Evolutionary conservation across 208 protist species (phyloP), one percentile per base, ranked within the genome.

Genomic region (Crithidia brevicula): DNA sequence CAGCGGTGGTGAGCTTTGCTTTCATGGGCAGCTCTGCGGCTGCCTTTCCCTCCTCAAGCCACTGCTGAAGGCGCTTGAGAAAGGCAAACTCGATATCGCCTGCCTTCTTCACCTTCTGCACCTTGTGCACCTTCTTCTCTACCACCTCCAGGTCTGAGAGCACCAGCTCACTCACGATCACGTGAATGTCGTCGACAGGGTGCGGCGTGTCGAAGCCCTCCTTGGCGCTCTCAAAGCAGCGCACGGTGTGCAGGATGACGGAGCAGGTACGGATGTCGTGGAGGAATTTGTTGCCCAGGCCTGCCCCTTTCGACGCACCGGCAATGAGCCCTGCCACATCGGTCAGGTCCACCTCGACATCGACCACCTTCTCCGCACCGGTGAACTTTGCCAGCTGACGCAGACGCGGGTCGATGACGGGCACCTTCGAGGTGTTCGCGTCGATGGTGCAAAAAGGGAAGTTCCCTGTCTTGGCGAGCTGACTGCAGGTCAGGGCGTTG

Each of bases 391-490:
- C 85, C n/a, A 97, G 76, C n/a, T 74, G 15, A 5, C 85, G 83
- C 60, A 95, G 67, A n/a, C 94, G 72, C 16, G 61, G 61, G 59
- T 97, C 94, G n/a, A 83, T 56, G 10, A 97, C 88, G 7, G 83
- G 69, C 18, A 87, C 89, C 49, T 82, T 88, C 23, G 88, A 79
- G 0, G 93, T 59, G 73, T 97, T 97, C 20, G 95, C 91, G 67
- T 98, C 79, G 47, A 98, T 98, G 1, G 95, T 98, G 65, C 93
- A 97, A 62, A 98, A 98, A 9, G 93, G 92, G 33, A 92, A 97
- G 68, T 98, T 98, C 5, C 86, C 93, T n/a, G 95, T 96, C 71
- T 96, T 94, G 27, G 91, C 93, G 27, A 89, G 74, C 60, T 89
- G 73, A 28, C 83, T 88, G 72, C 88, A 92, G 20, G 95, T 98